Base-by-base conservation (phyloP, 176 grass and related monocot genomes). In the Aegilops umbellulata region DNA sequence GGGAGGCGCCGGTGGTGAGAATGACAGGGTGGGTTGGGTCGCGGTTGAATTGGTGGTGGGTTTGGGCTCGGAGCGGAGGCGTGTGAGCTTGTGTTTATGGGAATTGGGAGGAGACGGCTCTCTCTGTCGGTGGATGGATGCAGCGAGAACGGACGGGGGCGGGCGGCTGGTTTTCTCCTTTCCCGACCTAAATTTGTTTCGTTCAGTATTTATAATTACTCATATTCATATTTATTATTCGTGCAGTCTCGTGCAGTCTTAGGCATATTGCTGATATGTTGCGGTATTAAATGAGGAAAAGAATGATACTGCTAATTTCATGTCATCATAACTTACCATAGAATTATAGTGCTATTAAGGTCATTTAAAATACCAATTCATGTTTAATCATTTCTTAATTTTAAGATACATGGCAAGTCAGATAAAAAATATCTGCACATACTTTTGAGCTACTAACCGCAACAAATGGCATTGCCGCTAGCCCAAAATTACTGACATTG, bases 1-100 rank as follows among this genome's bases (percentile, higher is more conserved):
- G 20, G 49, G 46, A 31, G 75, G 29, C 4, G 76, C 17, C 31
- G 74, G 30, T 78, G 74, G 46, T 36, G 81, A 39, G 71, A 29
- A 80, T 42, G 86, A 41, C 26, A 35, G 58, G 74, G 42, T 36
- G 27, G 68, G 34, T 17, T 35, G 60, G 83, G 89, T 84, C 81
- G 84, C 80, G 74, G 88, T 76, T 89, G 83, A 75, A 80, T 80
- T 81, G 87, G 82, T 76, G 82, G 60, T 73, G 79, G 79, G 55
- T 79, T 86, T 87, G 79, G 69, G 77, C 51, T 77, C 63, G 46
- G 84, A 69, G 67, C 31, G 16, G 80, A 83, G 84, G 12, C 69
- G 69, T 80, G 74, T 66, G 89, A 82, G 79, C 41, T 26, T 91
- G 75, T 82, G 90, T 88, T 85, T 91, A 88, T 82, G 72, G 72